Evolutionary conservation across 495 filamentous ascomycete genomes (phyloP), one percentile per base, ranked within the genome.

Genomic region (Hypoxylon perforatum): DNA sequence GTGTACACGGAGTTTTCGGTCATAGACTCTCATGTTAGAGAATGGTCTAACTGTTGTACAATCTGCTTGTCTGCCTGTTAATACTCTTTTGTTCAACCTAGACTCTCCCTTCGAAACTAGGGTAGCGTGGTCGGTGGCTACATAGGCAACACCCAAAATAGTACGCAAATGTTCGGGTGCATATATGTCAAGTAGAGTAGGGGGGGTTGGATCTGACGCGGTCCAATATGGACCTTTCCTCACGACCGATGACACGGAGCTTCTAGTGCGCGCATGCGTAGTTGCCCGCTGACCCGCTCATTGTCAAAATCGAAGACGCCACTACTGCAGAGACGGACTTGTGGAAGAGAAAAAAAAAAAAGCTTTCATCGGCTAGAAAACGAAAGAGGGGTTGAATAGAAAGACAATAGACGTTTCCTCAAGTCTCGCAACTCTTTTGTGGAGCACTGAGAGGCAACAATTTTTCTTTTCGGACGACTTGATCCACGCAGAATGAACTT

Each of bases 321-420:
- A 22, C 66, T 69, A 69, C 61, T 61, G 61, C 61, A 64, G 42
- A 60, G 30, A 22, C 56, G 52, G 66, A 65, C 61, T 69, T 56
- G 52, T 69, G 65, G 60, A 33, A 69, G 65, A 55, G 23, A 69
- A 47, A 38, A 45, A 61, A 61, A 65, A 45, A 61, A 65, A 64
- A 69, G 28, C 22, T 18, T 57, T 61, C 50, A 53, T 53, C 46
- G 65, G 46, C 38, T 51, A 46, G 55, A 38, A 50, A 30, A 46
- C 19, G 45, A 68, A 69, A 63, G 59, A 62, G 55, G 66, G 66
- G 61, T 44, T 59, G 45, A 47, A 58, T 9, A 45, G 17, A 47
- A 33, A 22, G 28, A 38, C 46, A 30, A 38, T 54, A 51, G 28
- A 49, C 48, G 59, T 25, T 53, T 67, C 28, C 52, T 39, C 33